phyloP scores from a whole-genome alignment of 2,329 filamentous ascomycete genomes.

The Cytospora piceicola region DNA sequence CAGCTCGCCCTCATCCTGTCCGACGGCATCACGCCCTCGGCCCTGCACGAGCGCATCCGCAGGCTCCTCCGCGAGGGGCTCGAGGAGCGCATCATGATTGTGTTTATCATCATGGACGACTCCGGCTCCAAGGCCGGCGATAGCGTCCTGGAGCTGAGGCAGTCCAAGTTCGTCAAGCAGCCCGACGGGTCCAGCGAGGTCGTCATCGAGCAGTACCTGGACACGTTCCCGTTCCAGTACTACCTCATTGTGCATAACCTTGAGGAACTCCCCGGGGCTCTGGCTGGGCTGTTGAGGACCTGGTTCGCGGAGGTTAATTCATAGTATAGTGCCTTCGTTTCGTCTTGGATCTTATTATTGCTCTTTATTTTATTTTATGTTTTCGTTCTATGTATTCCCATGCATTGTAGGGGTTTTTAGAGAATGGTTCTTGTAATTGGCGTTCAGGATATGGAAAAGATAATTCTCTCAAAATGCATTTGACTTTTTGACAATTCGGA shows the following conservation, averaged over 20 bases:
- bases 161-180: conserved; percentile 79
- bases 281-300: conserved; percentile 86
- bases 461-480: background rate
- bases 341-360: too few relatives aligned
- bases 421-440: conserved; percentile 1
- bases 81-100: conserved; percentile 95
- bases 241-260: conserved; percentile 94
- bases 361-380: background rate
- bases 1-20: conserved; percentile 92
- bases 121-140: conserved; percentile 51
- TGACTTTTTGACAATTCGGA: background rate
- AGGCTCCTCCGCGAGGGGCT: conserved; percentile 83
- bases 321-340: conserved; percentile 1
- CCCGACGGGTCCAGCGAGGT: conserved; percentile 65
- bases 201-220: conserved; percentile 87
- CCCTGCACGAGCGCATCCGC: conserved; percentile 80
- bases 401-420: background rate
- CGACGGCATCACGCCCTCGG: conserved; percentile 85
- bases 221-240: conserved; percentile 95
- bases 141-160: conserved; percentile 85
- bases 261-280: conserved; percentile 83
- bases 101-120: conserved; percentile 94
- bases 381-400: background rate
- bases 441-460: conserved; percentile 12
- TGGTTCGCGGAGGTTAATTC: conserved; percentile 83